These are phyloP conservation scores for Lodderomyces metapsilosis DNA, from an alignment of 1,139 yeast genomes.

Conservation along the genomic window DNA sequence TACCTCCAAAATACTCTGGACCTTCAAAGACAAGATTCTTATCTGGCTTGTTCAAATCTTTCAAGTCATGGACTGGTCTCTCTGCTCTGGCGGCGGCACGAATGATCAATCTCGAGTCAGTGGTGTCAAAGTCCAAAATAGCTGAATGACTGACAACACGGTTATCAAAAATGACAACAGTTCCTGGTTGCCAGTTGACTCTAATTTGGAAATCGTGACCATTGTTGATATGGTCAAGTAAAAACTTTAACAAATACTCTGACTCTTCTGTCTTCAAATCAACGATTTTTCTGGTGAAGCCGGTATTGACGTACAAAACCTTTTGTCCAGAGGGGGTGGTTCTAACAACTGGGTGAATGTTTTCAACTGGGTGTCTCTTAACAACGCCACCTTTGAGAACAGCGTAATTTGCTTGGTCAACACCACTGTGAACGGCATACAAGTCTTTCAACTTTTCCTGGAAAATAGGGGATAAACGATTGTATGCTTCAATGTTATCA, in stretches of 20 bases:
- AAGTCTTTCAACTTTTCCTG: constrained; percentile 54
- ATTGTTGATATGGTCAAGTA: constrained; percentile 49
- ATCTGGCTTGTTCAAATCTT: constrained; percentile 28
- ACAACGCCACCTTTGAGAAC: constrained; percentile 56
- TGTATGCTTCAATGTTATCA: constrained; percentile 65
- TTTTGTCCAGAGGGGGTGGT: constrained; percentile 68
- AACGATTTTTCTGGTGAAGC: constrained; percentile 60
- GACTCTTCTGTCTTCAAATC: constrained; percentile 68
- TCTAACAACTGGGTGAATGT: constrained; percentile 66
- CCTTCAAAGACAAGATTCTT: constrained; percentile 15
- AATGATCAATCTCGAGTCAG: constrained; percentile 61
- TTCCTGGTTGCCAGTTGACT: constrained; percentile 43
- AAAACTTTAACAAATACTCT: constrained; percentile 51
- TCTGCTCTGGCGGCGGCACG: constrained; percentile 69
- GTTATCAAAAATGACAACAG: constrained; percentile 74
- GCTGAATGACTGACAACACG: constrained; percentile 66
- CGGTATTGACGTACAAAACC: constrained; percentile 56
- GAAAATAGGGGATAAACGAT: constrained; percentile 62
- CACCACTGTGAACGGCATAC: constrained; percentile 66
- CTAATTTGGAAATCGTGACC: constrained; percentile 41
- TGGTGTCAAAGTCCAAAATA: constrained; percentile 56
- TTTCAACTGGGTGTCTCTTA: constrained; percentile 58
- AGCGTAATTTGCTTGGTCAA: constrained; percentile 63
- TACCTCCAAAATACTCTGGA: constrained; percentile 14
- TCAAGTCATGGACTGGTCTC: constrained; percentile 34